Evolutionary conservation across 2,329 filamentous ascomycete species (phyloP).

Genomic region (Colletotrichum chrysophilum): DNA sequence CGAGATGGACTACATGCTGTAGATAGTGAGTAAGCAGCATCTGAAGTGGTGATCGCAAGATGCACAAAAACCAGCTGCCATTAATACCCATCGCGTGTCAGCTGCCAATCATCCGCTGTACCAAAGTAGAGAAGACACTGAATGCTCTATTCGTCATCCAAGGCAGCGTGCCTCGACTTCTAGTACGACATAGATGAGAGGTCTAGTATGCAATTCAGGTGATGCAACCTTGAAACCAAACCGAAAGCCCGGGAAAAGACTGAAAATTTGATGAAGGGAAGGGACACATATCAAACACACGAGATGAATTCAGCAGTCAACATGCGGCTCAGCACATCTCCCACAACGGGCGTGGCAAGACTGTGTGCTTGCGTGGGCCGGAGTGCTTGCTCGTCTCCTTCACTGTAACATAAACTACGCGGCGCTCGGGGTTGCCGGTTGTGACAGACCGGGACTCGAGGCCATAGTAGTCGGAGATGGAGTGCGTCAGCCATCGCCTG

Average conservation of each 20-base stretch:
- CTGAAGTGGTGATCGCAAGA: too few species aligned
- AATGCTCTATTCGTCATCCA: neutral
- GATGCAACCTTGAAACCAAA: neutral
- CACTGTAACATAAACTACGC: constrained; percentile 84
- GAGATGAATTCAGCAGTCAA: neutral
- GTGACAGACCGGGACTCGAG: constrained; percentile 83
- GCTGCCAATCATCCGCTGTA: too few species aligned
- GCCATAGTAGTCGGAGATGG: constrained; percentile 91
- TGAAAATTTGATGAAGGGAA: rapidly evolving
- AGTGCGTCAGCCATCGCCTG: constrained; percentile 93
- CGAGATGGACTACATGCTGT: too few species aligned
- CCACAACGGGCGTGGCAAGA: constrained; percentile 68
- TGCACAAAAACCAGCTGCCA: too few species aligned
- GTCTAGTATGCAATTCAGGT: neutral
- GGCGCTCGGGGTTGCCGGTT: constrained; percentile 70
- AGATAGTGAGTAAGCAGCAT: too few species aligned
- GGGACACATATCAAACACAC: neutral
- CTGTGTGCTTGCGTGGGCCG: constrained; percentile 26
- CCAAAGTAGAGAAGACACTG: neutral
- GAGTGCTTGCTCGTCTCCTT: constrained; percentile 47
- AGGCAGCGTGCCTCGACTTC: neutral
- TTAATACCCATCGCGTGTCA: too few species aligned
- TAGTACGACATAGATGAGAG: neutral
- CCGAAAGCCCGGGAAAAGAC: neutral
- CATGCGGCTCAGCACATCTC: constrained; percentile 55